Percentiles rank a stretch among this genome's conserved stretches.
Conservation (phyloP, 2,329 filamentous ascomycete species). For the Curvularia verruculosa region DNA sequence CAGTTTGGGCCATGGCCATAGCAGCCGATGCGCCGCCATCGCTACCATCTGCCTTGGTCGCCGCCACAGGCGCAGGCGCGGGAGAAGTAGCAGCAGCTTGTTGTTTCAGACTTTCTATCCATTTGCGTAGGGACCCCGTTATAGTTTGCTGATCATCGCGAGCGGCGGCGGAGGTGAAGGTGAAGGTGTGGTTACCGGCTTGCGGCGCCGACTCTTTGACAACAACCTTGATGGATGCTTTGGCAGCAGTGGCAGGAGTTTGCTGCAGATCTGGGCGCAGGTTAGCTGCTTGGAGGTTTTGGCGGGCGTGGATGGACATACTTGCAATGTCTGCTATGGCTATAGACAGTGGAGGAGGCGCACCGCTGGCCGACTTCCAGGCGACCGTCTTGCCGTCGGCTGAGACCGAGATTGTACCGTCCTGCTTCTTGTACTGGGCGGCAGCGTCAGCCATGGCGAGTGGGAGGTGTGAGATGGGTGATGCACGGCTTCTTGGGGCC, state of each 20-base stretch:
- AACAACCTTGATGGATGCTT: constrained; percentile 94
- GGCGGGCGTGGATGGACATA: constrained; percentile 53
- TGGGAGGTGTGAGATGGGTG: constrained; percentile 6
- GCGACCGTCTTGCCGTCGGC: constrained; percentile 74
- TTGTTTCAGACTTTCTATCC: constrained; percentile 73
- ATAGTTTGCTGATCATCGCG: constrained; percentile 83
- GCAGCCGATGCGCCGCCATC: constrained; percentile 62
- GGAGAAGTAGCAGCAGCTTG: constrained; percentile 45
- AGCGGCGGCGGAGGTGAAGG: constrained; percentile 82
- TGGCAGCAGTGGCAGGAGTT: constrained; percentile 83
- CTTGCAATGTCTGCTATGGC: constrained; percentile 80
- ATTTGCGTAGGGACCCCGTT: constrained; percentile 78
- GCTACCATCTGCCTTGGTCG: constrained; percentile 31
- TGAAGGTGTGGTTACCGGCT: constrained; percentile 78
- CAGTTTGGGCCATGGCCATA: constrained; percentile 78
- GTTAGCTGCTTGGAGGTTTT: constrained; percentile 13
- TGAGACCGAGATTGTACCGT: constrained; percentile 80
- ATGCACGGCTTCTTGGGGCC: neutral
- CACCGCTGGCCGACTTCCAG: constrained; percentile 75
- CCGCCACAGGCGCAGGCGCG: constrained; percentile 38
- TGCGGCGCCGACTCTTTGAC: constrained; percentile 68
- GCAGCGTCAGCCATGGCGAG: constrained; percentile 47
- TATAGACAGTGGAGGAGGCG: constrained; percentile 71
- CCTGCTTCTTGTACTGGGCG: constrained; percentile 87
- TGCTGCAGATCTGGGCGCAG: constrained; percentile 79